phyloP scores from a whole-genome alignment of 2,329 filamentous ascomycete genomes.

The Trichoderma sp. region DNA sequence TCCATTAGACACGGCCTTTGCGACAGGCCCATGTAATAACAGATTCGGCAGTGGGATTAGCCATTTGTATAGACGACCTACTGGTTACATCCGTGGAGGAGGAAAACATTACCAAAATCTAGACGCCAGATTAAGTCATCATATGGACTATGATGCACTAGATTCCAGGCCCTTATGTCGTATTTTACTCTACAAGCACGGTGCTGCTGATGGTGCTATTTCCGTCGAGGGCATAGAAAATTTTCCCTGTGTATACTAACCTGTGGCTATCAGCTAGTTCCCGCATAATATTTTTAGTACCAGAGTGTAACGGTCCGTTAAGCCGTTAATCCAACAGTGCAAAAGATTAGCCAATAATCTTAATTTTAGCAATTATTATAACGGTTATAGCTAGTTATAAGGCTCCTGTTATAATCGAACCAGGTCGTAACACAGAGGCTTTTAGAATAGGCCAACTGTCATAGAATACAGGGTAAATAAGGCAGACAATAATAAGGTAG shows the following conservation, averaged over 20 bases:
- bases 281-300: background rate
- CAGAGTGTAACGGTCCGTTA: background rate
- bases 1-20: background rate
- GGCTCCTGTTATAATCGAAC: too few species aligned
- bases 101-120: background rate
- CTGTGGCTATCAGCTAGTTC: background rate
- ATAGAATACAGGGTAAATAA: too few species aligned
- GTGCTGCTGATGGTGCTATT: background rate
- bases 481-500: too few species aligned
- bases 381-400: too few species aligned
- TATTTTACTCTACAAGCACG: background rate
- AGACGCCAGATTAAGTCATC: background rate
- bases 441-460: too few species aligned
- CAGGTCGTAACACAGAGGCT: too few species aligned
- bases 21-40: background rate
- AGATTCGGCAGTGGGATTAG: background rate
- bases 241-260: background rate
- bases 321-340: too few species aligned
- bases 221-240: background rate
- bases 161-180: background rate
- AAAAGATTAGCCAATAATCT: background rate
- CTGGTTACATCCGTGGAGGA: background rate
- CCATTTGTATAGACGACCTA: background rate
- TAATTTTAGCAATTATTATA: too few species aligned
- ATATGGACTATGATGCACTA: conserved; percentile 3